Evolutionary conservation across 1,139 yeast species (phyloP).

Genomic region (Kodamaea sp.): DNA sequence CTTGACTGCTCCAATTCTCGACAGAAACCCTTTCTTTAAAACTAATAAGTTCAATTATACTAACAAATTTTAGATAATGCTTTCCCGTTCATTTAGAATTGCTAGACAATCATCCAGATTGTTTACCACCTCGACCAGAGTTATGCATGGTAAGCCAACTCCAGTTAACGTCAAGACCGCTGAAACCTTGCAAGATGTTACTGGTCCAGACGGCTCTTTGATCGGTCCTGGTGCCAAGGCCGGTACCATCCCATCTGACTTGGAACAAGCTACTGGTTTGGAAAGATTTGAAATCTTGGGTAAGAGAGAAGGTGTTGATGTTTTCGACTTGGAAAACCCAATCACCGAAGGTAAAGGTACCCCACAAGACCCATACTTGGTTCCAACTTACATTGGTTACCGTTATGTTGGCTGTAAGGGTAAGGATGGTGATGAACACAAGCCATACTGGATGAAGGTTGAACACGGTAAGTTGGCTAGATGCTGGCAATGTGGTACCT

Average conservation of each 20-base stretch:
- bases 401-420: conserved; percentile 99
- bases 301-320: conserved; percentile 92
- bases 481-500: conserved; percentile 99
- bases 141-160: conserved; percentile 22
- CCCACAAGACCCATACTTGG: conserved; percentile 70
- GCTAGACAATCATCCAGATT: conserved; percentile 40
- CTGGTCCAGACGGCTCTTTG: conserved; percentile 68
- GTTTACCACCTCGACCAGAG: conserved; percentile 36
- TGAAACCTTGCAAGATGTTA: conserved; percentile 66
- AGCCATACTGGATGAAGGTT: conserved; percentile 91
- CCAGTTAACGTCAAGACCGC: conserved; percentile 52
- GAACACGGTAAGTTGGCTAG: conserved; percentile 80
- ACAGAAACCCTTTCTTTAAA: too few species aligned
- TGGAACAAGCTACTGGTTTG: conserved; percentile 97
- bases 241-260: conserved; percentile 86
- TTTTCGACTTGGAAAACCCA: conserved; percentile 88
- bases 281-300: conserved; percentile 95
- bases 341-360: conserved; percentile 89
- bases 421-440: conserved; percentile 83
- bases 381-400: conserved; percentile 88
- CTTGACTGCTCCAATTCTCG: too few species aligned
- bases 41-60: background rate
- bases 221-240: conserved; percentile 85
- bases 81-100: conserved; percentile 40
- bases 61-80: conserved; percentile 23